phyloP scores from a whole-genome alignment of 1,284 basidiomycete species.

The Cryptococcus deneoformans region DNA sequence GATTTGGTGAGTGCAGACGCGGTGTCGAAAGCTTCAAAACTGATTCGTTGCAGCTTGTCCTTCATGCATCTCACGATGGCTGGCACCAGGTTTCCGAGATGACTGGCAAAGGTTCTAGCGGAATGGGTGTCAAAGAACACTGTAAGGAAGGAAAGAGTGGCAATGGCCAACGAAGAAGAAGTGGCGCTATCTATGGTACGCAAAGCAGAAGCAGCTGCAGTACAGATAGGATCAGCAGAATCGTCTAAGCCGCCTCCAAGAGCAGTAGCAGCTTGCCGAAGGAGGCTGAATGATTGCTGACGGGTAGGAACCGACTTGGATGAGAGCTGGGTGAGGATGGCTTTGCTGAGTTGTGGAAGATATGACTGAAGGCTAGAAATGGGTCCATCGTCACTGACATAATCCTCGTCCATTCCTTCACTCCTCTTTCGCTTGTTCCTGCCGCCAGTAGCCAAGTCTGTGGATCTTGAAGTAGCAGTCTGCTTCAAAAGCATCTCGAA shows the following conservation, averaged over 20 bases:
- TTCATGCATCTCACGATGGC: conserved; percentile 68
- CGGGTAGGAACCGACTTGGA: conserved; percentile 79
- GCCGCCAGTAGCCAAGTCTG: conserved; percentile 27
- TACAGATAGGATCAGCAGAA: conserved; percentile 59
- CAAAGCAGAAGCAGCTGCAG: conserved; percentile 33
- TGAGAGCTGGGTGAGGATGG: conserved; percentile 77
- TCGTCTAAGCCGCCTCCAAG: conserved; percentile 77
- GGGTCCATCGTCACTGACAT: conserved; percentile 57
- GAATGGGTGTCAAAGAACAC: conserved; percentile 79
- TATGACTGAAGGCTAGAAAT: conserved; percentile 58
- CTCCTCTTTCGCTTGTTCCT: conserved; percentile 64
- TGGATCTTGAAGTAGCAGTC: conserved; percentile 53
- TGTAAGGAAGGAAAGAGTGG: conserved; percentile 77
- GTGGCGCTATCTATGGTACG: conserved; percentile 59
- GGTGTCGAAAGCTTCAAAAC: conserved; percentile 70
- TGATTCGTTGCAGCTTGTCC: conserved; percentile 53
- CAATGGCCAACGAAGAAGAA: conserved; percentile 71
- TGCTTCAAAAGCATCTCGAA: conserved; percentile 78
- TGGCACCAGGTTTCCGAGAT: conserved; percentile 64
- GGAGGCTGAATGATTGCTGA: conserved; percentile 77
- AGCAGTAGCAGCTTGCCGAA: conserved; percentile 72
- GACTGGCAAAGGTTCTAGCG: conserved; percentile 60
- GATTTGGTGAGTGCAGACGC: conserved; percentile 52
- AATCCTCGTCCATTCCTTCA: conserved; percentile 58
- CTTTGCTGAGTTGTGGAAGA: conserved; percentile 74